phyloP scores from a whole-genome alignment of 1,284 basidiomycete genomes.

The Tilletia setariae region DNA sequence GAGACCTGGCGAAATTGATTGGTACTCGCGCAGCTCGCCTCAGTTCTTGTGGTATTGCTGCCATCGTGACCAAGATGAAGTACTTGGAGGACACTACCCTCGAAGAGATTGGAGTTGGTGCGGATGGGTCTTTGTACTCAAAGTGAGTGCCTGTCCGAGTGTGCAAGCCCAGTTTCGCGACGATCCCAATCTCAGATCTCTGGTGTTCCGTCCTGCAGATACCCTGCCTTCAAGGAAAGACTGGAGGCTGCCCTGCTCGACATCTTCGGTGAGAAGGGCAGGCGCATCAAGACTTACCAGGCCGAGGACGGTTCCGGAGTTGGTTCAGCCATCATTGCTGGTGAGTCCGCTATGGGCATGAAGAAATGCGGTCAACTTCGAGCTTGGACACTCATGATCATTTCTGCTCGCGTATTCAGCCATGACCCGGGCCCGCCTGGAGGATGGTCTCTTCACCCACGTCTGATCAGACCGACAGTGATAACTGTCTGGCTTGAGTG shows the following conservation, averaged over 20 bases:
- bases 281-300: slow-evolving; percentile 42
- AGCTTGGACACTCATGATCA: neutral
- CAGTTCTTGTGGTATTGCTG: slow-evolving; percentile 50
- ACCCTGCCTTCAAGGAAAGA: slow-evolving; percentile 48
- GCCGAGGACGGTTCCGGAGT: slow-evolving; percentile 52
- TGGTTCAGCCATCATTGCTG: slow-evolving; percentile 50
- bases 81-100: slow-evolving; percentile 30
- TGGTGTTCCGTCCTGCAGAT: slow-evolving; percentile 17
- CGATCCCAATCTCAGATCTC: neutral
- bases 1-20: slow-evolving; percentile 68
- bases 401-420: slow-evolving; percentile 12
- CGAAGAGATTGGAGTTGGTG: slow-evolving; percentile 46
- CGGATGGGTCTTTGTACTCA: slow-evolving; percentile 46
- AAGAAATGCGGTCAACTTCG: neutral
- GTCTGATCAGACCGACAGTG: slow-evolving; percentile 24
- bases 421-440: slow-evolving; percentile 47
- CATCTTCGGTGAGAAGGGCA: slow-evolving; percentile 49
- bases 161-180: neutral
- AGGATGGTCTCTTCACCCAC: slow-evolving; percentile 35
- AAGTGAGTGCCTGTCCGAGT: slow-evolving; percentile 23
- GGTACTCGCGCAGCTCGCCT: slow-evolving; percentile 50
- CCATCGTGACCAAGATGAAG: slow-evolving; percentile 50
- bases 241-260: slow-evolving; percentile 51
- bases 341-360: neutral
- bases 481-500: too few species aligned